These are phyloP conservation scores for Alternaria brassicae DNA, from an alignment of 2,329 filamentous ascomycete species.

Conservation along the genomic window DNA sequence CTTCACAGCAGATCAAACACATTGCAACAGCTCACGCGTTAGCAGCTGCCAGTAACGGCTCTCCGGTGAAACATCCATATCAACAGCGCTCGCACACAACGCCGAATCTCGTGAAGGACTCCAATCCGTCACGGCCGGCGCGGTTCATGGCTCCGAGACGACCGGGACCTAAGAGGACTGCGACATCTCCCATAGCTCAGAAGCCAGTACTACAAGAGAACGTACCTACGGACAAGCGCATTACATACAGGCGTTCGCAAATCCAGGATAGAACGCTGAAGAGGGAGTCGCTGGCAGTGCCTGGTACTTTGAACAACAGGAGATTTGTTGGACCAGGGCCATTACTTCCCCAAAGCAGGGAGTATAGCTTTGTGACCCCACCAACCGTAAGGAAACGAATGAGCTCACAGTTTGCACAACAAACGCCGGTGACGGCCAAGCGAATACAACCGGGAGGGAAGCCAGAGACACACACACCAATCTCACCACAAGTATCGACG, in stretches of 20 bases:
- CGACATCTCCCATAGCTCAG: conserved; percentile 15
- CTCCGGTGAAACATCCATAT: conserved; percentile 23
- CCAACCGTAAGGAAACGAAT: conserved; percentile 24
- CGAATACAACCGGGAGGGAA: conserved; percentile 17
- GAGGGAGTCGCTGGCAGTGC: conserved; percentile 28
- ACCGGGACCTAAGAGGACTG: conserved; percentile 17
- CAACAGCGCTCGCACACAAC: conserved; percentile 42
- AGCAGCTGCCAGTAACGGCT: conserved; percentile 5
- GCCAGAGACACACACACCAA: background rate
- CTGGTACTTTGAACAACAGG: conserved; percentile 19
- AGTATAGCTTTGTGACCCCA: conserved; percentile 22
- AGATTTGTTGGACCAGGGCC: conserved; percentile 23
- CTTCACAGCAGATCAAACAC: conserved; percentile 27
- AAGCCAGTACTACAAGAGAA: conserved; percentile 32
- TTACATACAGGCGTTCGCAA: conserved; percentile 26
- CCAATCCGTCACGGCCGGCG: conserved; percentile 16
- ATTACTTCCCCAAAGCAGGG: conserved; percentile 25
- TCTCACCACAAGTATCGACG: background rate
- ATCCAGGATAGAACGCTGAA: conserved; percentile 27
- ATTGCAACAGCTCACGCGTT: conserved; percentile 27
- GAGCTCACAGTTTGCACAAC: conserved; percentile 22
- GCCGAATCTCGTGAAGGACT: conserved; percentile 34
- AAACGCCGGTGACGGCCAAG: conserved; percentile 33
- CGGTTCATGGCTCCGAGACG: conserved; percentile 30
- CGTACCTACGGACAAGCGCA: conserved; percentile 23